Conservation (phyloP, 257 asterid genomes). For the Solanum microdontum region DNA sequence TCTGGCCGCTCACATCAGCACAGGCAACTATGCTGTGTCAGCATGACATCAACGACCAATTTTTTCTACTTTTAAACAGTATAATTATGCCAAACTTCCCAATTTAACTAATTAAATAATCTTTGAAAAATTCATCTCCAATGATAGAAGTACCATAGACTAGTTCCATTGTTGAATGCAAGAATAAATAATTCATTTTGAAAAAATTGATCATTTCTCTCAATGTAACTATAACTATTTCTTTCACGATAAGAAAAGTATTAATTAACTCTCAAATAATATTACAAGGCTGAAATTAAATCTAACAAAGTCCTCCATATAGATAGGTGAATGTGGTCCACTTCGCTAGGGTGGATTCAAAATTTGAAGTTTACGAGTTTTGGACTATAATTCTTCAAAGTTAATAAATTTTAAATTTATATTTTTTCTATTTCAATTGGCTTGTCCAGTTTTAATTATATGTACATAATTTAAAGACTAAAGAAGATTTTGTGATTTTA, state of each 20-base stretch:
- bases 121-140: not conserved
- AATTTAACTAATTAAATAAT: not conserved
- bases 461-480: no score
- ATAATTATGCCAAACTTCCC: not conserved
- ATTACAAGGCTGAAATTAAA: not conserved
- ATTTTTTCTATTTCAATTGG: no score
- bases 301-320: not conserved
- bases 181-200: not conserved
- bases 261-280: not conserved
- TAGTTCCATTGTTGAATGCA: not conserved
- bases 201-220: not conserved
- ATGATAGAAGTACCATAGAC: not conserved
- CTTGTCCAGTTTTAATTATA: no score
- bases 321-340: not conserved
- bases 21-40: not conserved
- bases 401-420: not conserved
- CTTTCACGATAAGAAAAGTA: not conserved
- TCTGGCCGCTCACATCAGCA: not conserved
- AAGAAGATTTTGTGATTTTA: no score
- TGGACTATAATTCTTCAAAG: fast-evolving
- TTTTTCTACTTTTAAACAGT: not conserved
- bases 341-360: not conserved
- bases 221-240: not conserved
- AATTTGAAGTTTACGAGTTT: not conserved
- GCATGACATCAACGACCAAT: not conserved